Evolutionary conservation across 2,329 filamentous ascomycete genomes (phyloP), one percentile per base, ranked within the genome.

Genomic region (Aureobasidium sp.): DNA sequence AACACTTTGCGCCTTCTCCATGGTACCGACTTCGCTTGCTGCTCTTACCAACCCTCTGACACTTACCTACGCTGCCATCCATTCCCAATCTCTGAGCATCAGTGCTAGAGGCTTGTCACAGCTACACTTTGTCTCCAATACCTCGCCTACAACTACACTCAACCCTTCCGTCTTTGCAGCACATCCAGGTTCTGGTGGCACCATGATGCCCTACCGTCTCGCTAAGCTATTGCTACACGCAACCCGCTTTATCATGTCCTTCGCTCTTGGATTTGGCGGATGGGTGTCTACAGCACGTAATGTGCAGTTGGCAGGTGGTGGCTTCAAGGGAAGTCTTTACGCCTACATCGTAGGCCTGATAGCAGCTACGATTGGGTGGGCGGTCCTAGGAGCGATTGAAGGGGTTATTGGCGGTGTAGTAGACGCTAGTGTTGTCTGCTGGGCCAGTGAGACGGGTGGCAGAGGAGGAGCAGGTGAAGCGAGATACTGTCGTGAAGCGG

Each of bases 351-450:
- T 99, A 26, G 94, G 92, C 10, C 75, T 99, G 65, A 88, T 97
- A 67, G 94, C 94, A 17, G 91, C 90, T 64, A 92, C 93, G 61
- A 97, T 99, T 68, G 94, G 94, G 8, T 99, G 94, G 87, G 92
- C 90, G 5, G 87, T 97, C 0, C 79, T 99, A n/a, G 73, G 73
- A 17, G 72, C 72, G 7, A 68, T 74, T n/a, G 73, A 75, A 67
- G 74, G 73, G 46, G 72, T 75, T 4, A 69, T 75, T 2, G 72
- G 72, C 2, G 73, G 69, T 13, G 71, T 74, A 8, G 65, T 74
- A 53, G 73, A 75, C 63, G 73, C 72, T 56, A 91, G 91, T 39
- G 84, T 97, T 27, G 87, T 99, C 13, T 99, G 94, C 78, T 97
- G 96, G 84, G 92, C 90, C 29, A 96, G 90, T 70, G 94, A 99